Percentiles rank a stretch among this genome's conserved stretches.
Evolutionary conservation across 148 eudicot genomes (phyloP).

Genomic region (Camellia granthamiana): DNA sequence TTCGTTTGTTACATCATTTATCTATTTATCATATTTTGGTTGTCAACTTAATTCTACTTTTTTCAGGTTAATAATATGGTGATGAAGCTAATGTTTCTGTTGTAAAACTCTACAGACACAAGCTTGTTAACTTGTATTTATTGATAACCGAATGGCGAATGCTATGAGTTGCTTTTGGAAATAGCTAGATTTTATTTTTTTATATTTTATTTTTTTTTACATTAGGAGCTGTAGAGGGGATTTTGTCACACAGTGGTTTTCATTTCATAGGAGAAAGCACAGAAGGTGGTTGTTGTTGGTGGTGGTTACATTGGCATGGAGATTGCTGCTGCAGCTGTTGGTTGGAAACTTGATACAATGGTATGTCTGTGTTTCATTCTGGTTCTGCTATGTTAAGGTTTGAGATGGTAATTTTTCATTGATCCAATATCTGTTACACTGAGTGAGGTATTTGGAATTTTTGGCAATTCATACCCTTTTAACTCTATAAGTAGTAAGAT

Average conservation of each 20-base stretch:
- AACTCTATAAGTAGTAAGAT: neutral
- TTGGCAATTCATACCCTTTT: neutral
- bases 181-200: neutral
- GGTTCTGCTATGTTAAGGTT: neutral
- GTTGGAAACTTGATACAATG: slow-evolving; percentile 94
- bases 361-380: slow-evolving; percentile 41
- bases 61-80: neutral
- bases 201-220: neutral
- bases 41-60: neutral
- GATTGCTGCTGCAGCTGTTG: slow-evolving; percentile 94
- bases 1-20: neutral
- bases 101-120: neutral
- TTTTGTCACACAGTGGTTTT: neutral
- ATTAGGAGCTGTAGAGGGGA: neutral
- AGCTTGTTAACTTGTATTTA: neutral
- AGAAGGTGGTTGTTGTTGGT: slow-evolving; percentile 85
- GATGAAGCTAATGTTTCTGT: slow-evolving; percentile 3
- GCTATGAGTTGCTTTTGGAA: slow-evolving; percentile 1
- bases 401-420: neutral
- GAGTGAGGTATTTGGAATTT: neutral
- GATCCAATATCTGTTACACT: neutral
- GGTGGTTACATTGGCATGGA: slow-evolving; percentile 99
- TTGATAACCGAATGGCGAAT: neutral
- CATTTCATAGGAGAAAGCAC: slow-evolving; percentile 62
- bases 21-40: neutral